phyloP scores from a whole-genome alignment of 495 filamentous ascomycete species.

The Sordaria brevicollis region DNA sequence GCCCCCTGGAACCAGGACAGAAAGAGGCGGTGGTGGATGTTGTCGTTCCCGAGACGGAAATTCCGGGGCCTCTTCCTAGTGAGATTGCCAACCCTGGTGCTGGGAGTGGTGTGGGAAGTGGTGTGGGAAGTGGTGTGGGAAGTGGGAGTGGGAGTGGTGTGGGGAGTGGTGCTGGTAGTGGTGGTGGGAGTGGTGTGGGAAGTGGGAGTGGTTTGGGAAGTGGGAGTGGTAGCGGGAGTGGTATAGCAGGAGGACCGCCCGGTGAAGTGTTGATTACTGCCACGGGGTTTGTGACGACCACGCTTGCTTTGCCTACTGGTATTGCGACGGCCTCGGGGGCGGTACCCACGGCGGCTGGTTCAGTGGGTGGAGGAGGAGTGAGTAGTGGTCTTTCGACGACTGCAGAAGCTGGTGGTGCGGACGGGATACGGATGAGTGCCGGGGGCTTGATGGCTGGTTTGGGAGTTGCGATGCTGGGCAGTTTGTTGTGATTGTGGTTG shows the following conservation, averaged over 20 bases:
- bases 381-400: not conserved
- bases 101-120: not conserved
- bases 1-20: not conserved
- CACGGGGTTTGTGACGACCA: not conserved
- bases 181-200: not conserved
- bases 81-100: not conserved
- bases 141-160: not conserved
- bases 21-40: not conserved
- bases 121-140: too few species aligned
- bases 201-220: too few species aligned
- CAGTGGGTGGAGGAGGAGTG: not conserved
- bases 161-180: too few species aligned
- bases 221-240: too few species aligned
- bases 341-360: not conserved
- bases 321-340: not conserved
- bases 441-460: not conserved
- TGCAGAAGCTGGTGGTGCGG: not conserved
- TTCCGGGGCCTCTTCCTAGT: not conserved
- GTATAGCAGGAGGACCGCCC: too few species aligned
- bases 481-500: not conserved
- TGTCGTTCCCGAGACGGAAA: not conserved
- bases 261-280: too few species aligned
- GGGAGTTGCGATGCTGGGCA: not conserved
- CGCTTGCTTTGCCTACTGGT: not conserved
- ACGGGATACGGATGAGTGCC: not conserved